Evolutionary conservation across 345 rosid species (phyloP).

Genomic region (Aegle marmelos): DNA sequence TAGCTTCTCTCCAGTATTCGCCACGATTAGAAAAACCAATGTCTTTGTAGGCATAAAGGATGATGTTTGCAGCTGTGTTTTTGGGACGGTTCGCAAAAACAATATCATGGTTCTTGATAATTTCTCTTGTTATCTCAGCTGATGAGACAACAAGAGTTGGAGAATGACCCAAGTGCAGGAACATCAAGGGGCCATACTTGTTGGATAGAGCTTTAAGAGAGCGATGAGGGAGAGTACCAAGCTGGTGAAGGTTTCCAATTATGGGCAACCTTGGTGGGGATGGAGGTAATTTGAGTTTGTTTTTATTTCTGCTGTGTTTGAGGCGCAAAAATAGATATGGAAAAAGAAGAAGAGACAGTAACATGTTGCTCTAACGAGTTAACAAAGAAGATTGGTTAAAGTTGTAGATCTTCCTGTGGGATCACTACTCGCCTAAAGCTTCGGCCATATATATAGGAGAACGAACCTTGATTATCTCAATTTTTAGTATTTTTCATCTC

Average conservation of each 20-base stretch:
- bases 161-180: slow-evolving; percentile 2
- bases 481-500: no score
- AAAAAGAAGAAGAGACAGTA: not conserved
- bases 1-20: slow-evolving; percentile 16
- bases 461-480: no score
- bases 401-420: no score
- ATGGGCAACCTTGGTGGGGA: slow-evolving; percentile 21
- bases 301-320: not conserved
- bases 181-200: slow-evolving; percentile 25
- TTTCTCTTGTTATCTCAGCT: slow-evolving; percentile 15
- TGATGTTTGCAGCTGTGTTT: slow-evolving; percentile 3
- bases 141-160: slow-evolving; percentile 27
- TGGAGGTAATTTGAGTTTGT: slow-evolving; percentile 20
- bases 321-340: not conserved
- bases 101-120: slow-evolving; percentile 17
- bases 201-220: slow-evolving; percentile 6
- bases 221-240: slow-evolving; percentile 9
- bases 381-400: not conserved
- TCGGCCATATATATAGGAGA: no score
- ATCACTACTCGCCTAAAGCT: no score
- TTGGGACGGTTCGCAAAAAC: slow-evolving; percentile 15
- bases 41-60: slow-evolving; percentile 9
- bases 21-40: slow-evolving; percentile 15
- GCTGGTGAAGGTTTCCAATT: slow-evolving; percentile 27
- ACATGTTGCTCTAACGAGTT: not conserved